These are phyloP conservation scores for Houttuynia cordata DNA, from an alignment of 164 flowering plant genomes.

Conservation along the genomic window DNA sequence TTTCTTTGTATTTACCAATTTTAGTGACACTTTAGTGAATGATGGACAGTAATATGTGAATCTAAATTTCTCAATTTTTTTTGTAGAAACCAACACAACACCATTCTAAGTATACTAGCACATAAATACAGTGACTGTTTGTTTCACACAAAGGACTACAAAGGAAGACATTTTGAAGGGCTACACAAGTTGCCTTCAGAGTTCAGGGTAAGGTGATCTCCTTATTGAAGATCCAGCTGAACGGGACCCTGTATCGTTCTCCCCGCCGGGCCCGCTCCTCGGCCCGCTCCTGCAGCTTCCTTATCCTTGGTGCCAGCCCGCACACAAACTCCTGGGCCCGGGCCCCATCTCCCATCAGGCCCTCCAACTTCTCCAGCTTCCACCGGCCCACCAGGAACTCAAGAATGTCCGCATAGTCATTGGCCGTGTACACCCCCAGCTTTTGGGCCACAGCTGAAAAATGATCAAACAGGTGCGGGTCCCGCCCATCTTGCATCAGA, in stretches of 20 bases:
- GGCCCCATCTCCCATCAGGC: not conserved
- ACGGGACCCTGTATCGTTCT: constrained; percentile 12
- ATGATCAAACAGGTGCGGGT: constrained; percentile 37
- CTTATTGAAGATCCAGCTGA: constrained; percentile 37
- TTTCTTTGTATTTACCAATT: too few species aligned
- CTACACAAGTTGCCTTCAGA: too few species aligned
- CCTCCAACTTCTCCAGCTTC: constrained; percentile 25
- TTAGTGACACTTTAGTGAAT: too few species aligned
- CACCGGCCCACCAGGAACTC: constrained; percentile 44
- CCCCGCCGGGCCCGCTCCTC: too few species aligned
- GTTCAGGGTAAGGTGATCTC: constrained; percentile 1
- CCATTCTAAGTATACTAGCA: too few species aligned
- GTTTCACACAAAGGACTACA: too few species aligned
- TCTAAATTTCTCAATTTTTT: too few species aligned
- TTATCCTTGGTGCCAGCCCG: constrained; percentile 30
- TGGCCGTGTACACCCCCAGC: constrained; percentile 53
- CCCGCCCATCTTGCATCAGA: constrained; percentile 43
- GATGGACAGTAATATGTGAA: too few species aligned
- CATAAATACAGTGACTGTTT: too few species aligned
- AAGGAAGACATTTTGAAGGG: too few species aligned
- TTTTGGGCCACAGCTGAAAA: constrained; percentile 46
- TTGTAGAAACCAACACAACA: too few species aligned
- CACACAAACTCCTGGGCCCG: constrained; percentile 44
- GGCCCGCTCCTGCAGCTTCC: constrained; percentile 37
- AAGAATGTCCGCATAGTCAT: constrained; percentile 43